A percentile compares a stretch with the other conserved stretches of the same genome.
Evolutionary conservation across 495 filamentous ascomycete species (phyloP).

Genomic region (Lasiosphaeria ovina): DNA sequence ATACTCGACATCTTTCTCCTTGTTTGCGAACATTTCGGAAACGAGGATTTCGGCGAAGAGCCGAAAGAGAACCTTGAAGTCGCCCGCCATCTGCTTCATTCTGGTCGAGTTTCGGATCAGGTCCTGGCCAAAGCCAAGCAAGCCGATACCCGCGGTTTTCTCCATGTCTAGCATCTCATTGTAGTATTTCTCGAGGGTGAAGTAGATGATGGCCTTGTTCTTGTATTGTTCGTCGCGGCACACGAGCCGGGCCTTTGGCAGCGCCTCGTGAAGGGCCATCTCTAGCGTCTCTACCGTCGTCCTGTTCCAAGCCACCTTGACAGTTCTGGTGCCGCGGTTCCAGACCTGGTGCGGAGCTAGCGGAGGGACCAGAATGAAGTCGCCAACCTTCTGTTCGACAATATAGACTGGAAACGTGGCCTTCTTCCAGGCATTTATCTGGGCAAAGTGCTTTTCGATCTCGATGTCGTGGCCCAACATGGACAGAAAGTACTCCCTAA

Average conservation of each 20-base stretch:
- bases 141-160: constrained; percentile 38
- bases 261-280: constrained; percentile 77
- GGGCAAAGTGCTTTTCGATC: constrained; percentile 92
- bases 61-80: constrained; percentile 74
- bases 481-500: constrained; percentile 89
- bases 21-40: constrained; percentile 75
- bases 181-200: constrained; percentile 75
- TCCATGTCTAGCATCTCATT: constrained; percentile 56
- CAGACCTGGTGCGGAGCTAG: constrained; percentile 97
- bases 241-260: constrained; percentile 83
- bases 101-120: constrained; percentile 51
- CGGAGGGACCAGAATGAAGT: constrained; percentile 94
- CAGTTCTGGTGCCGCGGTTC: constrained; percentile 91
- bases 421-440: constrained; percentile 86
- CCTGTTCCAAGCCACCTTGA: constrained; percentile 98
- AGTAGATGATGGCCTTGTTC: constrained; percentile 92
- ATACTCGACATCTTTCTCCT: constrained; percentile 66
- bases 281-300: constrained; percentile 88
- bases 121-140: constrained; percentile 44
- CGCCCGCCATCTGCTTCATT: constrained; percentile 64
- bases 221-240: constrained; percentile 99
- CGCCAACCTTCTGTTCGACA: constrained; percentile 87
- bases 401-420: constrained; percentile 90
- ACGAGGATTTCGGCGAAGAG: constrained; percentile 76
- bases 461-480: constrained; percentile 93